phyloP scores from a whole-genome alignment of 495 filamentous ascomycete genomes.

The Umbilicaria muhlenbergii region DNA sequence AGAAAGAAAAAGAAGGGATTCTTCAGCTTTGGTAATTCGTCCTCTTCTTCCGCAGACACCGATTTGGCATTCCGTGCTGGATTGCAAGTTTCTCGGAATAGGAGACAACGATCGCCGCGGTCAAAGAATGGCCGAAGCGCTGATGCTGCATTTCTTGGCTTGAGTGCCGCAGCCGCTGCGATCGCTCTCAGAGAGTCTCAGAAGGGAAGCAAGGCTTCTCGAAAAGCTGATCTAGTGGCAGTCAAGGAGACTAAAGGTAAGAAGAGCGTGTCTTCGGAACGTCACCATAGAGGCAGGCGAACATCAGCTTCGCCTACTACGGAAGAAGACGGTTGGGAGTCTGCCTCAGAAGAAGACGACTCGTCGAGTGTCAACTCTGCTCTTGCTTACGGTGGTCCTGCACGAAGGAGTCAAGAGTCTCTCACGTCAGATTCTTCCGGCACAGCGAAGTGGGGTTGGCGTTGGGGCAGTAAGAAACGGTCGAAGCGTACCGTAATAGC shows the following conservation, averaged over 20 bases:
- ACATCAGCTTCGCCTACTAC: slow-evolving; percentile 17
- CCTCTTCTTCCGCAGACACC: slow-evolving; percentile 41
- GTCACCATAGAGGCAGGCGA: slow-evolving; percentile 3
- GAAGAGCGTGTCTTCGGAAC: not conserved
- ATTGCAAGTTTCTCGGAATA: slow-evolving; percentile 19
- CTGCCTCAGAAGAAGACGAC: slow-evolving; percentile 38
- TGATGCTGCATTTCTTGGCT: slow-evolving; percentile 36
- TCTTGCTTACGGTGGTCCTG: slow-evolving; percentile 38
- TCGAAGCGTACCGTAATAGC: slow-evolving; percentile 19
- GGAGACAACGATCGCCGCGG: slow-evolving; percentile 18
- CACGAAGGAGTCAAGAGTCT: slow-evolving; percentile 30
- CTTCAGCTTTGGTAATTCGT: slow-evolving; percentile 44
- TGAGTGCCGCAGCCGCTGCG: slow-evolving; percentile 41
- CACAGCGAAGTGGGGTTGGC: slow-evolving; percentile 40
- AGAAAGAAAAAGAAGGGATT: slow-evolving; percentile 34
- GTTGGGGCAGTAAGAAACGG: slow-evolving; percentile 37
- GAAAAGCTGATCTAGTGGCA: slow-evolving; percentile 19
- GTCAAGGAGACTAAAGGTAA: slow-evolving; percentile 20
- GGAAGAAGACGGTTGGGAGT: slow-evolving; percentile 47
- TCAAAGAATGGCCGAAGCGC: slow-evolving; percentile 28
- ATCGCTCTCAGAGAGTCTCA: slow-evolving; percentile 30
- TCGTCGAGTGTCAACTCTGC: slow-evolving; percentile 32
- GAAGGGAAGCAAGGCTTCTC: slow-evolving; percentile 18
- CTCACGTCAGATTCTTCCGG: slow-evolving; percentile 35
- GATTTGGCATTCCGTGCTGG: slow-evolving; percentile 34